Evolutionary conservation across 2,329 filamentous ascomycete genomes (phyloP), one percentile per base, ranked within the genome.

Genomic region (Talaromyces sp.): DNA sequence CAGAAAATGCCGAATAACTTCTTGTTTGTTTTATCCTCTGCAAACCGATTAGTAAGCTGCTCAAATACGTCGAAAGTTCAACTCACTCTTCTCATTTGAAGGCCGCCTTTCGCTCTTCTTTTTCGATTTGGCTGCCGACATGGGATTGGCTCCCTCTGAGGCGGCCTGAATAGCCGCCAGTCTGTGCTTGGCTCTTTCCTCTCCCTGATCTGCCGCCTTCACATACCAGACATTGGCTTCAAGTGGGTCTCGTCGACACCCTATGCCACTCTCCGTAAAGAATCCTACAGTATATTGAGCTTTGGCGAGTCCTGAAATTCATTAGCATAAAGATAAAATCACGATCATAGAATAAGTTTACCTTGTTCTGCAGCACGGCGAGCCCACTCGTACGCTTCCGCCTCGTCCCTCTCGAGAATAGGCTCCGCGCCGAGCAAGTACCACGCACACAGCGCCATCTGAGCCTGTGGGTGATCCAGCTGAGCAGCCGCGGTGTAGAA

Each of bases 141-240:
- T 70, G 35, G 77, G 76, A 65, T 76, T 74, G 3, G 72, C 81
- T 3, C 86, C 87, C 4, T 85, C 84, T 5, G 93, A 90, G 11
- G 95, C 94, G 9, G 91, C 90, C 67, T 90, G 87, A 67, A 99
- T 99, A 47, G 93, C 91, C 22, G 90, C 88, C 62, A 99, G 83
- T 31, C 95, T 87, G 72, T 95, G 90, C 76, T 90, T 94, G 60
- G 95, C 95, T 65, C 93, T 87, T 72, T 95, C 91, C 72, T 98
- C 93, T 56, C 94, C 95, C 59, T 92, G 87, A 70, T 97, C 94
- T 16, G 95, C 94, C 5, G 95, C 95, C 77, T 91, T 92, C 70
- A 99, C 94, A 75, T 99, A 99, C 94, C 93, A 98, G 37, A 97
- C 91, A 73, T 99, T 99, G 70, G 95, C 94, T 77, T 97, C 93